Evolutionary conservation across 2,329 filamentous ascomycete species (phyloP).

Genomic region (Ilyonectria robusta): DNA sequence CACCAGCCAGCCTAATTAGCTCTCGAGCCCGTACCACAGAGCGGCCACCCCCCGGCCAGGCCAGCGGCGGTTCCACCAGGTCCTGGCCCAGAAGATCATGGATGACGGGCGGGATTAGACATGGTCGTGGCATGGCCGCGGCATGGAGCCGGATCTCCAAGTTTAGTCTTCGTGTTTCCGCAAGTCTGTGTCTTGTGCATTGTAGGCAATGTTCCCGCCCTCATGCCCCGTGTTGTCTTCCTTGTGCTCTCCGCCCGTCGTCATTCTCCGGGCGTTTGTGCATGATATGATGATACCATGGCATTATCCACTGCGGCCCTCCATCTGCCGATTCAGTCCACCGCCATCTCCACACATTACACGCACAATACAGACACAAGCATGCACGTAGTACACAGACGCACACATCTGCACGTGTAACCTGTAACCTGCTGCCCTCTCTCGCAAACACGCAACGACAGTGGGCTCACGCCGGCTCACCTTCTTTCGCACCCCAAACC

Average conservation of each 20-base stretch:
- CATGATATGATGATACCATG: slow-evolving; percentile 1
- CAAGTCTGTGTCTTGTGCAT: neutral
- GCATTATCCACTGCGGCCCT: neutral
- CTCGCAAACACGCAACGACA: neutral
- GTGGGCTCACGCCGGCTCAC: neutral
- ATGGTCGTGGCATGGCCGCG: neutral
- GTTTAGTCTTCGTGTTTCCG: neutral
- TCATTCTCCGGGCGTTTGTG: neutral
- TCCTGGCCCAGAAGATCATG: neutral
- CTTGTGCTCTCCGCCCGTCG: neutral
- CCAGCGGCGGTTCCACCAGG: neutral
- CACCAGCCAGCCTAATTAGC: neutral
- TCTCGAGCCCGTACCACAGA: neutral
- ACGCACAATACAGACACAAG: slow-evolving; percentile 5
- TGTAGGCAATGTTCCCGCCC: neutral
- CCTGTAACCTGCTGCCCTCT: neutral
- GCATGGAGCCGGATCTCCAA: neutral
- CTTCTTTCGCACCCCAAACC: neutral
- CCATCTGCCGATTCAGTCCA: slow-evolving; percentile 16
- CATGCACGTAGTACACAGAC: neutral
- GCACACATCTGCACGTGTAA: neutral
- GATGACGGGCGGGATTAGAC: slow-evolving; percentile 2
- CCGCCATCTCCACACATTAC: slow-evolving; percentile 11
- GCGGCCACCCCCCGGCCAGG: neutral
- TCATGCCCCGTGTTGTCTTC: neutral